phyloP scores from a whole-genome alignment of 2,329 filamentous ascomycete genomes.

The Alternaria atra region DNA sequence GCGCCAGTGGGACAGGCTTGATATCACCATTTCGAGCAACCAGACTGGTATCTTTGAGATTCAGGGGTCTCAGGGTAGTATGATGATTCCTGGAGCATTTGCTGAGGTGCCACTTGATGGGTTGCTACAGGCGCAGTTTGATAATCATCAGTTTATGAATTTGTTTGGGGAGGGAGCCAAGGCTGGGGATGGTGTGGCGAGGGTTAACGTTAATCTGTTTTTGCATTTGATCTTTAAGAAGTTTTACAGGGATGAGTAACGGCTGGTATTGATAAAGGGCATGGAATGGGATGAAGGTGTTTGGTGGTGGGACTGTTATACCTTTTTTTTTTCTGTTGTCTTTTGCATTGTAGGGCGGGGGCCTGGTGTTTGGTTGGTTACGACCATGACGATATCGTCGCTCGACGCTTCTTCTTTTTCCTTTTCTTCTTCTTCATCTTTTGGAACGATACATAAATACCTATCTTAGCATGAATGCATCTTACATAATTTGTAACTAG shows the following conservation, averaged over 20 bases:
- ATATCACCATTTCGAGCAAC: conserved; percentile 93
- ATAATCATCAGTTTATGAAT: conserved; percentile 95
- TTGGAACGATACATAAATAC: conserved; percentile 1
- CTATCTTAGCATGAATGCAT: conserved; percentile 1
- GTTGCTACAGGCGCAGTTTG: conserved; percentile 94
- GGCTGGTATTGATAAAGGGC: neutral
- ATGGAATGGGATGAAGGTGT: neutral
- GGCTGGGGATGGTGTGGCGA: conserved; percentile 59
- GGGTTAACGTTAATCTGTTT: conserved; percentile 95
- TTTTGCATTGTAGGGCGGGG: neutral
- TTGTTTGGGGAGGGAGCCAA: conserved; percentile 67
- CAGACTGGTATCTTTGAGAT: conserved; percentile 93
- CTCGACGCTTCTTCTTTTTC: neutral
- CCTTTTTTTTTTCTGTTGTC: neutral
- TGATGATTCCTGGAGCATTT: conserved; percentile 94
- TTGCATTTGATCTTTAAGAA: conserved; percentile 98
- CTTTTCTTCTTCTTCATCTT: neutral
- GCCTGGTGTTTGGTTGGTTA: neutral
- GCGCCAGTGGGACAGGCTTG: conserved; percentile 88
- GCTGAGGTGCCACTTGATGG: conserved; percentile 91
- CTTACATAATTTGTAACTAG: conserved; percentile 1
- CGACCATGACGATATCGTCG: conserved; percentile 4
- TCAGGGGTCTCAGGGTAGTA: conserved; percentile 88
- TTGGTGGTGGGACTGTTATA: conserved; percentile 1
- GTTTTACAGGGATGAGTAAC: conserved; percentile 72